These are phyloP conservation scores for Rhytidiadelphus loreus DNA, from an alignment of 225 moss, liverwort and hornwort species.

Conservation along the genomic window DNA sequence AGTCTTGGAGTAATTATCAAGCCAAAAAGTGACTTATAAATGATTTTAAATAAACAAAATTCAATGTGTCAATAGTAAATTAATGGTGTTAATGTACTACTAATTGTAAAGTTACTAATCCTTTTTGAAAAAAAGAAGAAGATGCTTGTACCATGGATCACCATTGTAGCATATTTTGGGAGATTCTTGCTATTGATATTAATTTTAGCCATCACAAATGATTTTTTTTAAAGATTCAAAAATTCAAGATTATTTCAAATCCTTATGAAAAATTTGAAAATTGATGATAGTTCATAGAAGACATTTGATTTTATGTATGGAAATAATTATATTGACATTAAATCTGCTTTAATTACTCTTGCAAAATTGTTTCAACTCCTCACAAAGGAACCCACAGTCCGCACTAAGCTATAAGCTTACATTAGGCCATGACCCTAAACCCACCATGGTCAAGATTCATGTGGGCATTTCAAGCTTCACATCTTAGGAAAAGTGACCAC, in stretches of 20 bases:
- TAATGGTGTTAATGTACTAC: not conserved
- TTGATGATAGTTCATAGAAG: not conserved
- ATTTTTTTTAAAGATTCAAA: not conserved
- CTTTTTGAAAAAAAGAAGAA: not conserved
- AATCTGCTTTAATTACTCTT: not conserved
- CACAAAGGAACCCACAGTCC: too few species aligned
- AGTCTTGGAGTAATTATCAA: not conserved
- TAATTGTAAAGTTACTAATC: not conserved
- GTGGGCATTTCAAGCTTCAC: not conserved
- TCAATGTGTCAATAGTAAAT: not conserved
- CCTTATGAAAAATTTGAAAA: not conserved
- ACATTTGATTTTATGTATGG: not conserved
- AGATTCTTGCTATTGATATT: not conserved
- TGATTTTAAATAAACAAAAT: not conserved
- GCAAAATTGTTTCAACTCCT: too few species aligned
- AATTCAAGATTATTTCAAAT: not conserved
- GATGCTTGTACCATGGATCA: not conserved
- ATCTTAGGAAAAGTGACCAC: fast-evolving
- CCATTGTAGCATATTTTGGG: not conserved
- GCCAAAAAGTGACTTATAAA: not conserved
- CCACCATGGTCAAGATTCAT: not conserved
- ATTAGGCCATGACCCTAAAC: too few species aligned
- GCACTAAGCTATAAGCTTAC: too few species aligned
- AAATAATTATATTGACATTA: not conserved
- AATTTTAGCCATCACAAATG: not conserved